A percentile compares a stretch with the other conserved stretches of the same genome.
These are phyloP conservation scores for Flueggea neowawraea DNA, from an alignment of 441 rosid species.

Conservation along the genomic window DNA sequence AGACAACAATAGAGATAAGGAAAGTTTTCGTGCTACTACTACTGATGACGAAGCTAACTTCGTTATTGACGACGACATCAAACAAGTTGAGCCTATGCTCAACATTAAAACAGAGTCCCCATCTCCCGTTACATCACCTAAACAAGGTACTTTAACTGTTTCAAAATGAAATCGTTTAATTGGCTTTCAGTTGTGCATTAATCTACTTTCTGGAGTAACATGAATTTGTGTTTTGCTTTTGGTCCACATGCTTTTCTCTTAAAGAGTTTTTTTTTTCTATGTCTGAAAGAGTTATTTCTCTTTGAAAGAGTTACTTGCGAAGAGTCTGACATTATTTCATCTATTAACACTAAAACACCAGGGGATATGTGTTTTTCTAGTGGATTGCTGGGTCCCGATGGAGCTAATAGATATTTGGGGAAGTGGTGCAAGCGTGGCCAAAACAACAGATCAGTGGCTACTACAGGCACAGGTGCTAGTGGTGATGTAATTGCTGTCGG, in stretches of 20 bases:
- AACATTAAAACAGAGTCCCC: constrained; percentile 50
- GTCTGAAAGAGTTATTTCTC: no score
- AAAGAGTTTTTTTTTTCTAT: no score
- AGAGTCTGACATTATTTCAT: neutral
- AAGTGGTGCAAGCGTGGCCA: constrained; percentile 87
- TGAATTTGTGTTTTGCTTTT: no score
- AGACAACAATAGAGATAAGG: constrained; percentile 13
- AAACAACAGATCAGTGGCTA: constrained; percentile 22
- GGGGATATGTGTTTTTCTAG: constrained; percentile 59
- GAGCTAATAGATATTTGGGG: constrained; percentile 58
- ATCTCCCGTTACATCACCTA: constrained; percentile 24
- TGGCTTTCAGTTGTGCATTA: neutral
- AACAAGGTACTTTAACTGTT: constrained; percentile 40
- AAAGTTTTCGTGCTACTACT: constrained; percentile 17
- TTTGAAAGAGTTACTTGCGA: neutral
- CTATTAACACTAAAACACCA: constrained; percentile 6
- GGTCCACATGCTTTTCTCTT: no score
- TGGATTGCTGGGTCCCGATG: constrained; percentile 76
- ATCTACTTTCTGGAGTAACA: neutral
- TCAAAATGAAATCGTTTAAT: neutral
- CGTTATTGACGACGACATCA: constrained; percentile 14
- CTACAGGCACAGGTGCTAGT: constrained; percentile 23
- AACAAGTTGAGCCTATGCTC: constrained; percentile 26
- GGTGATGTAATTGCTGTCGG: constrained; percentile 74
- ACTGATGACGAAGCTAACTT: constrained; percentile 25